These are phyloP conservation scores for Beauveria sp. DNA, from an alignment of 2,329 filamentous ascomycete genomes.

Conservation along the genomic window DNA sequence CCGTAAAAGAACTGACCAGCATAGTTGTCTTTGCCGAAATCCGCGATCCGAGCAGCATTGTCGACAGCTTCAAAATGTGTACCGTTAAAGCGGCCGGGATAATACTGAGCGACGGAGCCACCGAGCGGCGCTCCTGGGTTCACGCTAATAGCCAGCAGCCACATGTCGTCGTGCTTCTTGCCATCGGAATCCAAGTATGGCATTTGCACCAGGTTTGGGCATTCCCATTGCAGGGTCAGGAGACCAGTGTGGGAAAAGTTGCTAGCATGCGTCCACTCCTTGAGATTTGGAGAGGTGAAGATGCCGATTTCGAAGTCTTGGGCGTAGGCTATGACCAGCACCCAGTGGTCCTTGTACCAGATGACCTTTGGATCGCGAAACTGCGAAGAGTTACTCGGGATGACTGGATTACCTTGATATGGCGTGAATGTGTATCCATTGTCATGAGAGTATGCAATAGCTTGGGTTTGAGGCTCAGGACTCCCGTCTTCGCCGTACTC, in stretches of 20 bases:
- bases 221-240: constrained; percentile 52
- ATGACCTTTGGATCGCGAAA: constrained; percentile 62
- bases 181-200: constrained; percentile 33
- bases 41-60: constrained; percentile 20
- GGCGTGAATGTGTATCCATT: constrained; percentile 54
- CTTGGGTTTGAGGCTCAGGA: constrained; percentile 39
- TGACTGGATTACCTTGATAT: constrained; percentile 53
- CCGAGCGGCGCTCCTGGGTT: constrained; percentile 51
- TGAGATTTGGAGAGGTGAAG: constrained; percentile 52
- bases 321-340: constrained; percentile 46
- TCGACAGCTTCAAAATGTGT: constrained; percentile 43
- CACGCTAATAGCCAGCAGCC: constrained; percentile 43
- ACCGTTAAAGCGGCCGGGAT: constrained; percentile 55
- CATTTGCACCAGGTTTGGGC: constrained; percentile 53
- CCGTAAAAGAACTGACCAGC: constrained; percentile 28
- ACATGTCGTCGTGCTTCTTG: constrained; percentile 20
- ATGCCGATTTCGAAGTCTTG: constrained; percentile 50
- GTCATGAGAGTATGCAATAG: constrained; percentile 54
- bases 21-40: constrained; percentile 31
- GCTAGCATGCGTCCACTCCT: constrained; percentile 41
- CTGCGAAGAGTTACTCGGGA: constrained; percentile 43
- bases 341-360: constrained; percentile 49
- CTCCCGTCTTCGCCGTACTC: constrained; percentile 13
- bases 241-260: constrained; percentile 49
- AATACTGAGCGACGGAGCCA: constrained; percentile 48